phyloP scores from a whole-genome alignment of 352 stramenopile genomes.

The Globisporangium middletonii region DNA sequence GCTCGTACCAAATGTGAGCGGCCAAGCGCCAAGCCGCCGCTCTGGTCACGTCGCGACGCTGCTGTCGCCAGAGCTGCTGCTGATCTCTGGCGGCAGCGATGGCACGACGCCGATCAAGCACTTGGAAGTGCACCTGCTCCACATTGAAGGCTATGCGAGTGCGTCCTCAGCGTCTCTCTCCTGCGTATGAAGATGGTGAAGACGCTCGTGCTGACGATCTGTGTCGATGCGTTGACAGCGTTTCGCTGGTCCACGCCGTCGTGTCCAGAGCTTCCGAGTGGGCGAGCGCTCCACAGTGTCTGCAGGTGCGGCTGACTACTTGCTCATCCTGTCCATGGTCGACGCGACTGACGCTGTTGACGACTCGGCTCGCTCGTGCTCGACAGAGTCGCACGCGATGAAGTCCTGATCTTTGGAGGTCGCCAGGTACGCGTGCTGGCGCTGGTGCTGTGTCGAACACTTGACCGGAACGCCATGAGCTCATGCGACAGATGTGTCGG shows the following conservation, averaged over 20 bases:
- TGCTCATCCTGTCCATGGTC: background rate
- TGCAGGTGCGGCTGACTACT: slow-evolving; percentile 22
- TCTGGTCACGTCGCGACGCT: slow-evolving; percentile 45
- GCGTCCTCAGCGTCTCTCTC: background rate
- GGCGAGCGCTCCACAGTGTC: slow-evolving; percentile 48
- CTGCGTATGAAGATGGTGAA: background rate
- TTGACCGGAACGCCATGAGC: background rate
- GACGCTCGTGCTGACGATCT: background rate
- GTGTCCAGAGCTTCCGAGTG: slow-evolving; percentile 20
- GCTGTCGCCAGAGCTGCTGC: slow-evolving; percentile 28
- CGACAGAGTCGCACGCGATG: slow-evolving; percentile 25
- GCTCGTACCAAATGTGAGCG: slow-evolving; percentile 25
- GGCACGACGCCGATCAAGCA: slow-evolving; percentile 42
- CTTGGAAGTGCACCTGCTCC: slow-evolving; percentile 35
- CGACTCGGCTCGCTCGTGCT: background rate
- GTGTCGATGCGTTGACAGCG: slow-evolving; percentile 5
- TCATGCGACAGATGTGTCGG: background rate
- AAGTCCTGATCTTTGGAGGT: slow-evolving; percentile 61
- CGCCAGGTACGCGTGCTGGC: slow-evolving; percentile 33
- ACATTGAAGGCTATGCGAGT: slow-evolving; percentile 33
- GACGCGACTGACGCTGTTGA: no score
- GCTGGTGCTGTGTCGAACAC: background rate
- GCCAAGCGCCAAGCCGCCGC: slow-evolving; percentile 29
- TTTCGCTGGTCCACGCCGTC: slow-evolving; percentile 56
- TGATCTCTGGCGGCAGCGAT: slow-evolving; percentile 62